A percentile compares a stretch with the other conserved stretches of the same genome.
Conservation (phyloP, 768 basidiomycete genomes). For the Calocera viscosa region DNA sequence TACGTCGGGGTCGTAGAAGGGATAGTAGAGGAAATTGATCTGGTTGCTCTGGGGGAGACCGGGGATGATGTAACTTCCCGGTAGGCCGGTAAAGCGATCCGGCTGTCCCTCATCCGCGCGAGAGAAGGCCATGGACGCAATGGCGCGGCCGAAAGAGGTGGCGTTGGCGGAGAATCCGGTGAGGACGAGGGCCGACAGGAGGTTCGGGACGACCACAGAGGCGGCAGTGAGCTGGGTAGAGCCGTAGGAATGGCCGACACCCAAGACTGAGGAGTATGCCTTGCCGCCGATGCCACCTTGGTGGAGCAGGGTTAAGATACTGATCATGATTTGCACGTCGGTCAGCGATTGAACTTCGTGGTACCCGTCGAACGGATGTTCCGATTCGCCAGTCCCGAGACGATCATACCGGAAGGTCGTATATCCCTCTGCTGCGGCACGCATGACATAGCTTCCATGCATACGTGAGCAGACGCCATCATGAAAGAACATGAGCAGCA, state of each 20-base stretch:
- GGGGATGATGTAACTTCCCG: constrained; percentile 14
- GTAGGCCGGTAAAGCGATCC: constrained; percentile 11
- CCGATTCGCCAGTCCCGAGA: constrained; percentile 15
- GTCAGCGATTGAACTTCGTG: constrained; percentile 8
- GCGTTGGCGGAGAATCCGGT: constrained; percentile 16
- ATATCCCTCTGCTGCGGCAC: constrained; percentile 14
- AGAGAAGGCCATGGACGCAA: constrained; percentile 15
- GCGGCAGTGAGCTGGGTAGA: constrained; percentile 15
- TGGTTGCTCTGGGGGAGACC: constrained; percentile 16
- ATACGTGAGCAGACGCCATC: neutral
- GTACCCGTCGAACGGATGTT: constrained; percentile 16
- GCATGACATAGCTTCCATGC: constrained; percentile 12
- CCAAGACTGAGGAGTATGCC: constrained; percentile 14
- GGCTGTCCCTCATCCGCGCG: constrained; percentile 12
- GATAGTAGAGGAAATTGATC: constrained; percentile 17
- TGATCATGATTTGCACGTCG: neutral
- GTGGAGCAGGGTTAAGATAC: constrained; percentile 10
- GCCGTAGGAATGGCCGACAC: constrained; percentile 18
- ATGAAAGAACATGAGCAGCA: neutral
- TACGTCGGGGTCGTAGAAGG: constrained; percentile 14
- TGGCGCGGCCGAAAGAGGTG: constrained; percentile 9
- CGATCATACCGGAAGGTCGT: constrained; percentile 18
- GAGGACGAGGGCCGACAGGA: constrained; percentile 14
- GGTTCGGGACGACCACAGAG: neutral
- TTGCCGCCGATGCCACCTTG: constrained; percentile 14